Evolutionary conservation across 179 eudicot species (phyloP), one percentile per base, ranked within the genome.

Genomic region (Pouteria campechiana): DNA sequence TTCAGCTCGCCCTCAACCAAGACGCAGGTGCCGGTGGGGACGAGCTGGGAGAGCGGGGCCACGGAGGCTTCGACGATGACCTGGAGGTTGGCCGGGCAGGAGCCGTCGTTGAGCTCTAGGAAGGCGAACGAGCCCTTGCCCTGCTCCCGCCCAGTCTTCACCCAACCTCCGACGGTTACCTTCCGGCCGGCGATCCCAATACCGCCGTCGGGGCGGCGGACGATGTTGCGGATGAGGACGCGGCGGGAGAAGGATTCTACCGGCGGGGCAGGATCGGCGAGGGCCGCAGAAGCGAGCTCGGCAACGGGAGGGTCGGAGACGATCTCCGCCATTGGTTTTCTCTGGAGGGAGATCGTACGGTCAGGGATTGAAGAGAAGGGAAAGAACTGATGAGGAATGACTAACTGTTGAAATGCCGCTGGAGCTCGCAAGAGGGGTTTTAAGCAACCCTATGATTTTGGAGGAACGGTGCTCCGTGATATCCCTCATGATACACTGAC

Each of bases 181-280:
- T 32, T 53, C 52, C 60, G 53, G 11, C 95, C 89, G 40, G 89
- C 70, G 1, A 89, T 54, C 0, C 68, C 75, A 17, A 79, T 70
- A 45, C 97, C 95, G 42, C 74, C 79, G 60, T 89, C 89, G 20
- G 81, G 58, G 3, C 69, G 70, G 64, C 42, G 0, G 4, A 89
- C 46, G 57, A 89, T 89, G 42, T 60, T 21, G 3, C 60, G 53
- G 68, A 85, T 81, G 17, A 54, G 74, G 29, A 62, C 73, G 1
- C 89, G 81, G 29, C 85, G 68, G 0, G 95, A 78, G 78, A 89
- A 89, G n/a, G n/a, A n/a, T n/a, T n/a, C n/a, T n/a, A n/a, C n/a
- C n/a, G n/a, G n/a, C 3, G 25, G 52, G 1, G 70, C 63, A 22
- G 48, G 60, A 4, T 18, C 31, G 34, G 47, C 16, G 25, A 4